Evolutionary conservation across 2,329 filamentous ascomycete species (phyloP).

Genomic region (Microdochium paspali): DNA sequence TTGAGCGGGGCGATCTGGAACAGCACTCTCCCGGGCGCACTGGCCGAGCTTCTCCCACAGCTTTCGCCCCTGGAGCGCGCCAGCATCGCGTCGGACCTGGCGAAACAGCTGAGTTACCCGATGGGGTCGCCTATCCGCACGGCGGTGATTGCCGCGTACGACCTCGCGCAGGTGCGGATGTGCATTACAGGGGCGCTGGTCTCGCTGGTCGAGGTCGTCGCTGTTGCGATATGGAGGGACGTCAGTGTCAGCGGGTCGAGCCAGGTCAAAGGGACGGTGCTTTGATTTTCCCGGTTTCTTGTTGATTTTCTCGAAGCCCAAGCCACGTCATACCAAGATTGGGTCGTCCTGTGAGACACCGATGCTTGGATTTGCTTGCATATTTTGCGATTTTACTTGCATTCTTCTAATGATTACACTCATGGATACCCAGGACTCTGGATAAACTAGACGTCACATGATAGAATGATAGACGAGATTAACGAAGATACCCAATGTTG

Average conservation of each 20-base stretch:
- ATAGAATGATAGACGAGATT: background rate
- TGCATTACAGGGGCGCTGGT: conserved; percentile 20
- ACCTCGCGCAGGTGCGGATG: conserved; percentile 24
- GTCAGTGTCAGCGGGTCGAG: conserved; percentile 18
- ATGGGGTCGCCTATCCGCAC: conserved; percentile 19
- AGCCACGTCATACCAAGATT: too few relatives aligned
- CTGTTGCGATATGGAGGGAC: conserved; percentile 21
- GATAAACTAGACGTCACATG: background rate
- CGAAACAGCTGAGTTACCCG: conserved; percentile 23
- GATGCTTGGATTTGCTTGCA: too few relatives aligned
- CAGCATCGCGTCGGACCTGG: conserved; percentile 20
- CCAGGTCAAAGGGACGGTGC: conserved; percentile 22
- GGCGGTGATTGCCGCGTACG: conserved; percentile 23
- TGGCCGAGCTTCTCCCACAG: conserved; percentile 15
- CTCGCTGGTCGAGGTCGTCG: conserved; percentile 18
- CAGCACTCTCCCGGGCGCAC: conserved; percentile 21
- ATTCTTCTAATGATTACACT: too few relatives aligned
- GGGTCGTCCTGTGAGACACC: too few relatives aligned
- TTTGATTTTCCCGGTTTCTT: too few relatives aligned
- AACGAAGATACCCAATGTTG: background rate
- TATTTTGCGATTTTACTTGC: too few relatives aligned
- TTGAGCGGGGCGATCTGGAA: conserved; percentile 35
- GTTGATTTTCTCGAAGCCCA: too few relatives aligned
- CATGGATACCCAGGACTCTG: background rate
- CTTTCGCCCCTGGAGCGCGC: conserved; percentile 13